Base-by-base conservation (phyloP, 768 basidiomycete species). In the Lyophyllum semitale region DNA sequence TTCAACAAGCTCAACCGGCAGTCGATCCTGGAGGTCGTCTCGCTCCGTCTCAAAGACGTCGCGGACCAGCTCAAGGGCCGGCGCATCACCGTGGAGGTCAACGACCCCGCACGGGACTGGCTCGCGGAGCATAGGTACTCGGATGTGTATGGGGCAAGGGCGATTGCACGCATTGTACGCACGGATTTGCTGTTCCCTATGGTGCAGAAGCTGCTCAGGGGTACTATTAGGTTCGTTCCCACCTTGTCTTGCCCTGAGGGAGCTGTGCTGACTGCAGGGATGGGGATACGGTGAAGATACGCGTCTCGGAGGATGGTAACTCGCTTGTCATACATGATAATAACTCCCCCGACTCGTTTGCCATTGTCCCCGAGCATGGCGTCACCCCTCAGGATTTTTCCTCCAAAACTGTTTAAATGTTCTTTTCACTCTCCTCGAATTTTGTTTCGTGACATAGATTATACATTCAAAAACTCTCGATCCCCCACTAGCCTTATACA, bases 1-100 rank as follows among this genome's bases (percentile, higher is more conserved):
- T 96, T 97, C 77, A 95, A 95, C 77, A 95, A 93, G 66, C 84
- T 97, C 17, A 86, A 89, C 2, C 80, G 78, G 23, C 67, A 73
- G 22, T 87, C 89, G 3, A 89, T 95, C 50, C 72, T 91, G n/a
- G 74, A 88, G 45, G 88, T 97, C 22, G 92, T 95, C 18, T 75
- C 77, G 3, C 76, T 96, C 8, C 84, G 93, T 8, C 77, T 96
- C 17, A 73, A 77, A 11, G 94, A 96, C 49, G 85, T 95, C 0
- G 81, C 85, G 13, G 73, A 77, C 1, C 75, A 93, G 33, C 73
- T 96, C 33, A 78, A 76, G 56, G 73, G 79, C 46, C 76, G 88
- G 29, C 72, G 88, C 17, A 93, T 96, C 53, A 82, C 73, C 7
- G 72, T 95, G 32, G 84, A 94, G 50, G 84, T 93, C 1, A 83